Evolutionary conservation across 805 yeast genomes (phyloP).

Genomic region (Myxozyma melibiosi): DNA sequence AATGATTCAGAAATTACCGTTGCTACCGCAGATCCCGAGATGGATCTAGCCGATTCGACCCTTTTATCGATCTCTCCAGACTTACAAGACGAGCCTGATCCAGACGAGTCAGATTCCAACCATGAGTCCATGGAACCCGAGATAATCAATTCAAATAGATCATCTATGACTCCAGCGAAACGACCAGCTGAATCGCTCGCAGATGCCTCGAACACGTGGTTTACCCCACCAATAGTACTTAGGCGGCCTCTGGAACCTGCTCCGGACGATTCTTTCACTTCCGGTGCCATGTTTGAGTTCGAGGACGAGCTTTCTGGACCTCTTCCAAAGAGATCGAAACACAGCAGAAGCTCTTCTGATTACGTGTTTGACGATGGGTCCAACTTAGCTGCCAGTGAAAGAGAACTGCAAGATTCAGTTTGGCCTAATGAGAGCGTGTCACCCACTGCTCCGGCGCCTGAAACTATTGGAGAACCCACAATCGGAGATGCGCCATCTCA

Average conservation of each 20-base stretch:
- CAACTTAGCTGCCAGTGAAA: background rate
- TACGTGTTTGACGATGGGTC: constrained; percentile 7
- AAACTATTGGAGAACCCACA: too few species aligned
- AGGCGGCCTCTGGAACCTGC: constrained; percentile 28
- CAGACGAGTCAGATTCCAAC: background rate
- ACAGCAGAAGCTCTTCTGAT: constrained; percentile 17
- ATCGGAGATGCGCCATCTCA: background rate
- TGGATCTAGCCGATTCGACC: background rate
- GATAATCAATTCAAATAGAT: too few species aligned
- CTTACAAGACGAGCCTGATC: background rate
- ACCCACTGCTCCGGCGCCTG: background rate
- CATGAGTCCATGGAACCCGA: too few species aligned
- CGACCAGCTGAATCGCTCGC: background rate
- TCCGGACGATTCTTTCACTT: constrained; percentile 27
- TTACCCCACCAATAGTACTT: constrained; percentile 20
- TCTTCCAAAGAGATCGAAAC: constrained; percentile 22
- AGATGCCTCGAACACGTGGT: constrained; percentile 13
- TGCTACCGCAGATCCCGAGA: background rate
- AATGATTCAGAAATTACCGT: background rate
- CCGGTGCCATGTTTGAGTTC: constrained; percentile 29
- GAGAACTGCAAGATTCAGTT: background rate
- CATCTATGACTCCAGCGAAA: background rate
- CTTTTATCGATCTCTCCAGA: background rate
- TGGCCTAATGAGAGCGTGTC: background rate
- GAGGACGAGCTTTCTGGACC: constrained; percentile 32